Evolutionary conservation across 495 filamentous ascomycete genomes (phyloP).

Genomic region (Penicillium verhagenii): DNA sequence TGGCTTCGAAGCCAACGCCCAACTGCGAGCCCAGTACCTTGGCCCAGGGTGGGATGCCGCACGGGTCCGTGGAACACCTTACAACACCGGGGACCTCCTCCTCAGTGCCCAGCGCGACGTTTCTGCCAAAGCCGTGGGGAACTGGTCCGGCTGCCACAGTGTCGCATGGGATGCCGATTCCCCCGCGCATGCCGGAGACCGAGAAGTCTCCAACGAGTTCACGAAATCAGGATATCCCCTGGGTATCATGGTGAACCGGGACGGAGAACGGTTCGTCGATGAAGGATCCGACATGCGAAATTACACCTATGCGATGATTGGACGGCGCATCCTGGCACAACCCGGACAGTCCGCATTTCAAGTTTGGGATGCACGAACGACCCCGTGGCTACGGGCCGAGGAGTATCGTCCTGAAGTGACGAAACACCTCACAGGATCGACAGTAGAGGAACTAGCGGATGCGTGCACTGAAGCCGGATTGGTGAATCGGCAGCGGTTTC

Average conservation of each 20-base stretch:
- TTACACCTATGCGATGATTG: conserved; percentile 64
- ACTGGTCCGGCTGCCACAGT: conserved; percentile 62
- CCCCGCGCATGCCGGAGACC: conserved; percentile 47
- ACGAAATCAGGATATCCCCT: conserved; percentile 68
- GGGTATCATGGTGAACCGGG: conserved; percentile 58
- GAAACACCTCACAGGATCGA: conserved; percentile 44
- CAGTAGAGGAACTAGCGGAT: conserved; percentile 53
- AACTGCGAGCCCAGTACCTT: conserved; percentile 54
- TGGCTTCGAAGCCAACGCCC: conserved; percentile 59
- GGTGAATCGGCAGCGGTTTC: conserved; percentile 35
- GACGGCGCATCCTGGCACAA: conserved; percentile 53
- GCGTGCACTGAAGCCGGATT: conserved; percentile 45
- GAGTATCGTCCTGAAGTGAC: conserved; percentile 58
- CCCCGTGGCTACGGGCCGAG: conserved; percentile 49
- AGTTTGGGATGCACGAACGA: conserved; percentile 55
- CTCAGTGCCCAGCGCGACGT: conserved; percentile 49
- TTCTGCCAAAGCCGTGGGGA: conserved; percentile 47
- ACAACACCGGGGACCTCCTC: conserved; percentile 57
- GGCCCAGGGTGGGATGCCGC: conserved; percentile 62
- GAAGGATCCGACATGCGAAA: conserved; percentile 62
- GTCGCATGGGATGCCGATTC: conserved; percentile 63
- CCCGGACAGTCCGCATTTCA: conserved; percentile 58
- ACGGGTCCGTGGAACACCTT: conserved; percentile 58
- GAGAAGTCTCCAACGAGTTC: conserved; percentile 57
- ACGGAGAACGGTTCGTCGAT: conserved; percentile 60